Evolutionary conservation across 2,329 filamentous ascomycete species (phyloP), one percentile per base, ranked within the genome.

Genomic region (Lithohypha guttulata): DNA sequence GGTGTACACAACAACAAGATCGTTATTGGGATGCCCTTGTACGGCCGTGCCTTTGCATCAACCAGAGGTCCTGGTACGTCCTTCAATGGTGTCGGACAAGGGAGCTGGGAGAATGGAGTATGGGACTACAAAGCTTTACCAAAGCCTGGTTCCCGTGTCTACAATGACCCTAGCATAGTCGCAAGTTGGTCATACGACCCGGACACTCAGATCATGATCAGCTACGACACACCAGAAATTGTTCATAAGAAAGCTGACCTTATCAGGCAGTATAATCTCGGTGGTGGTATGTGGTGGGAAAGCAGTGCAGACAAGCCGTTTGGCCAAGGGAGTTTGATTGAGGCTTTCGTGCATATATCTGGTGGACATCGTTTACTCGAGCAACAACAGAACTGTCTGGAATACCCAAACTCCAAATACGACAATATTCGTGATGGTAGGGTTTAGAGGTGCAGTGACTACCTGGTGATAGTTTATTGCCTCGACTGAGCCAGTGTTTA

Each of bases 201-300:
- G 0, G 59, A 53, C 1, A 68, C 68, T 20, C 70, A 70, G 43
- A 77, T 73, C 41, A 73, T 96, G 66, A 72, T 96, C 37, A 81
- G 73, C 29, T 96, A 93, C 51, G 82, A 86, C 55, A 89, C 76
- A 1, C 71, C 77, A 1, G 62, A 66, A 2, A 75, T 86, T 58
- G 80, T 77, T 3, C 65, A 66, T 48, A 57, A 63, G 48, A 96
- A 95, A 66, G 77, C 78, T 1, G 63, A 73, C 8, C 94, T 77
- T 57, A 74, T 95, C 54, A 72, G 68, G 54, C 58, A 72, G 14
- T 64, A 70, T 30, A 68, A 74, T 0, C 70, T 95, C 0, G 87
- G 86, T 2, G 89, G 89, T 13, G 84, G 73, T n/a, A 95, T 96
- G 87, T 96, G 85, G 85, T 93, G 84, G 84, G 87, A 95, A 64